A percentile compares a stretch with the other conserved stretches of the same genome.
Conservation (phyloP, 2,329 filamentous ascomycete species). For the Madurella mycetomatis region DNA sequence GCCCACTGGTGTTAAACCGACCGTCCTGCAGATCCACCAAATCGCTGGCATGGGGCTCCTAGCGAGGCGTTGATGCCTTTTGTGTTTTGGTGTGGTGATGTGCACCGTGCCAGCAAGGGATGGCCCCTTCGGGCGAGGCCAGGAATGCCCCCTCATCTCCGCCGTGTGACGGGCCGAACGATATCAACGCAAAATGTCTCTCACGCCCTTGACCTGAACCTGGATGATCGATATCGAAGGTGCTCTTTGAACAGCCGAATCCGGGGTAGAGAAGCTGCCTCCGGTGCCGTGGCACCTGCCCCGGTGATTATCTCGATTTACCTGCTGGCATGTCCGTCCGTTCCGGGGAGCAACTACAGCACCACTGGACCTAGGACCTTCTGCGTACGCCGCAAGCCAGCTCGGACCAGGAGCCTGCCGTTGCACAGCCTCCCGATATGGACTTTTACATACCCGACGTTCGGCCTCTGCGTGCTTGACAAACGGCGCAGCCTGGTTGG, state of each 20-base stretch:
- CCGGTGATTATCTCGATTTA: background rate
- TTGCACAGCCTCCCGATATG: conserved; percentile 1
- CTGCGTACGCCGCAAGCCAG: conserved; percentile 4
- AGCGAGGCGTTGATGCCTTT: background rate
- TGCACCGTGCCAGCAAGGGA: conserved; percentile 13
- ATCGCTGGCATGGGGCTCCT: conserved; percentile 4
- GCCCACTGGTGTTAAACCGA: background rate
- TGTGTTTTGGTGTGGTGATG: background rate
- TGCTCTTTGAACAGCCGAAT: conserved; percentile 4
- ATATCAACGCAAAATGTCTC: conserved; percentile 12
- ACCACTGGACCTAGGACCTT: no score
- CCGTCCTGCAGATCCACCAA: background rate
- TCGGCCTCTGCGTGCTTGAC: no score
- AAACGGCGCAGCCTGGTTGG: no score
- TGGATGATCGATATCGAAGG: background rate
- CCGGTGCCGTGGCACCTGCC: conserved; percentile 12
- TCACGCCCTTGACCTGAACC: background rate
- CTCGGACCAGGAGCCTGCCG: background rate
- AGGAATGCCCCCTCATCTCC: conserved; percentile 19
- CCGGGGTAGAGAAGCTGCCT: conserved; percentile 2
- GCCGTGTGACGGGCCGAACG: conserved; percentile 10
- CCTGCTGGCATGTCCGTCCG: conserved; percentile 1
- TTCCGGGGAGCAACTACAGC: conserved; percentile 11
- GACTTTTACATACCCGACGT: background rate
- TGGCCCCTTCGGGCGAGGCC: background rate